phyloP scores from a whole-genome alignment of 2,329 filamentous ascomycete genomes.

The Rhinocladiella similis region DNA sequence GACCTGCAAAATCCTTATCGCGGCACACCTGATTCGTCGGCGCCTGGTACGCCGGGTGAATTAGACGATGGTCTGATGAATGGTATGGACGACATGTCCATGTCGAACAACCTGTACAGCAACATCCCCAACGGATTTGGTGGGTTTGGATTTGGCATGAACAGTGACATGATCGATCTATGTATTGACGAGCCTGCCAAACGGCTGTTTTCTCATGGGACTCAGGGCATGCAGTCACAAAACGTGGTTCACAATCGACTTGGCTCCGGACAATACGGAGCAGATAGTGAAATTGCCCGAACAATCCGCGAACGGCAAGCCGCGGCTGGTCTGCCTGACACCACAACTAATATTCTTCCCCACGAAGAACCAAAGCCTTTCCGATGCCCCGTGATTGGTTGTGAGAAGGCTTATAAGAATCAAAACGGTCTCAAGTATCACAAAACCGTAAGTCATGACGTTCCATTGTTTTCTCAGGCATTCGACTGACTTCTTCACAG shows the following conservation, averaged over 20 bases:
- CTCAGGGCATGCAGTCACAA: conserved; percentile 58
- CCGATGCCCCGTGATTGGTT: conserved; percentile 95
- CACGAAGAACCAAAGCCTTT: conserved; percentile 96
- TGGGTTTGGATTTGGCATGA: conserved; percentile 46
- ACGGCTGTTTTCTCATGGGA: conserved; percentile 83
- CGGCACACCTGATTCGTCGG: conserved; percentile 64
- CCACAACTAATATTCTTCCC: conserved; percentile 46
- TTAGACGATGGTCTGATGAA: conserved; percentile 73
- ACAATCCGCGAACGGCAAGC: conserved; percentile 65
- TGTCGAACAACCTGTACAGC: conserved; percentile 49
- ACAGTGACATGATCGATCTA: conserved; percentile 57
- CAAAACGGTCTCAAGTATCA: conserved; percentile 96
- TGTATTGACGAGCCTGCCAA: conserved; percentile 93
- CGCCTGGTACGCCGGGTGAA: conserved; percentile 69
- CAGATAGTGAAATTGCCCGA: conserved; percentile 73
- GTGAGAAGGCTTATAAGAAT: conserved; percentile 97
- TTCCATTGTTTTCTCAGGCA: conserved; percentile 12
- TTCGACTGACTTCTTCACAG: conserved; percentile 37
- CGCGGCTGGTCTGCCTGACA: conserved; percentile 55
- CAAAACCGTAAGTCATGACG: conserved; percentile 58
- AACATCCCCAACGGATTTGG: conserved; percentile 36
- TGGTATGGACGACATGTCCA: conserved; percentile 61
- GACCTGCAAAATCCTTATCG: conserved; percentile 51
- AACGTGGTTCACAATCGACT: conserved; percentile 73
- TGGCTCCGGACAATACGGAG: conserved; percentile 71